Evolutionary conservation across 225 moss, liverwort and hornwort genomes (phyloP).

Genomic region (Antitrichia curtipendula): DNA sequence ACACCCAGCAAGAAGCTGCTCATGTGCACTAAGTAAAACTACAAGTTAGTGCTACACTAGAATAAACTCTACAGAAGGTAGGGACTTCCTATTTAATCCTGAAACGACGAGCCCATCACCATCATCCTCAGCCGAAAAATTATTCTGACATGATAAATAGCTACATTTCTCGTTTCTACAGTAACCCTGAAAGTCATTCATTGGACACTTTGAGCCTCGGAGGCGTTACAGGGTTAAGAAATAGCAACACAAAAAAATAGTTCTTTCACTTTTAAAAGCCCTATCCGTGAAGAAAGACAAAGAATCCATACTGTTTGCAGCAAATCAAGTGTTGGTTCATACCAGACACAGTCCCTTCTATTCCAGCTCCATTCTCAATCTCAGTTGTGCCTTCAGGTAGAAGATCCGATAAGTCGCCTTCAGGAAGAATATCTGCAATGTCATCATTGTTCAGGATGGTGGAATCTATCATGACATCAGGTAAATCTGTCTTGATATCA

Average conservation of each 20-base stretch:
- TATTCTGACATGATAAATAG: neutral
- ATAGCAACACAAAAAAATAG: neutral
- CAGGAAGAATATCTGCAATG: neutral
- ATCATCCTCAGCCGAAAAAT: neutral
- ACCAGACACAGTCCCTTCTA: constrained; percentile 5
- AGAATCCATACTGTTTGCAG: no score
- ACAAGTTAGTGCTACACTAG: neutral
- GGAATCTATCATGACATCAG: neutral
- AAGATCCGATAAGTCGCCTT: neutral
- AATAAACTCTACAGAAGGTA: neutral
- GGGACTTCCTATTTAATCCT: neutral
- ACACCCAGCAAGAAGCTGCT: neutral
- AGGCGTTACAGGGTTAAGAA: neutral
- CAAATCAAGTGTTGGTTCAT: neutral
- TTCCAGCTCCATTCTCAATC: neutral
- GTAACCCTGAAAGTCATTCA: neutral
- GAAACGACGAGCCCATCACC: no score
- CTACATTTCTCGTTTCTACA: neutral
- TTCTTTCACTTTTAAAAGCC: neutral
- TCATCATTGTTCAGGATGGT: neutral
- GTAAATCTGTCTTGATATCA: constrained; percentile 1
- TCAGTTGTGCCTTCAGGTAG: neutral
- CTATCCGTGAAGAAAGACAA: neutral
- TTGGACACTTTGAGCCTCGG: neutral
- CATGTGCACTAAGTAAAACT: neutral